phyloP scores from a whole-genome alignment of 164 flowering plant species.

The Nymphaea colorata region DNA sequence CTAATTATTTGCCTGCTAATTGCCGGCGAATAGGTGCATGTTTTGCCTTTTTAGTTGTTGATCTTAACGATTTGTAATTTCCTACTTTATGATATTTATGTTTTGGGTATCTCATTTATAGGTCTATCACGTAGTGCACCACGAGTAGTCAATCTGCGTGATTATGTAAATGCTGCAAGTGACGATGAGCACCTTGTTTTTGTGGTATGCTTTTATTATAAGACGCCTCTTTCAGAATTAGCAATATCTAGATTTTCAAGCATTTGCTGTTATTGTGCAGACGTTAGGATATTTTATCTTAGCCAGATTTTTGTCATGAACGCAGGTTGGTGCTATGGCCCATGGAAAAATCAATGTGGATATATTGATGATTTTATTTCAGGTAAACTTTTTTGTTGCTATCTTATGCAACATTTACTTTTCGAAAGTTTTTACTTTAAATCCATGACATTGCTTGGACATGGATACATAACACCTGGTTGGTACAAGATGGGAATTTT shows the following conservation, averaged over 20 bases:
- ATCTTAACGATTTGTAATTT: not conserved
- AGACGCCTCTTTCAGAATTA: not conserved
- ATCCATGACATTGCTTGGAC: not conserved
- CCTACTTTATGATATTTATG: not conserved
- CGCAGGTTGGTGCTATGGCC: conserved; percentile 83
- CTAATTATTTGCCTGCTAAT: conserved; percentile 64
- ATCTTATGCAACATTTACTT: too few relatives aligned
- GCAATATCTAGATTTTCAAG: not conserved
- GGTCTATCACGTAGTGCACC: conserved; percentile 81
- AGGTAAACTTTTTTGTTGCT: conserved; percentile 19
- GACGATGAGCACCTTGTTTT: conserved; percentile 57
- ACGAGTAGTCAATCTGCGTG: conserved; percentile 38
- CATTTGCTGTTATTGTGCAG: not conserved
- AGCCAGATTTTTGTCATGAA: not conserved
- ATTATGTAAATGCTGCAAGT: conserved; percentile 33
- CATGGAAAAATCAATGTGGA: conserved; percentile 59
- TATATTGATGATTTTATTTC: conserved; percentile 52
- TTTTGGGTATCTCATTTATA: conserved; percentile 11
- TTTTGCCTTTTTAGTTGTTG: not conserved
- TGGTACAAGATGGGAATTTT: too few relatives aligned
- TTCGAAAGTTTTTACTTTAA: not conserved
- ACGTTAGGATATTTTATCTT: not conserved
- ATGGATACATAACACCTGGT: too few relatives aligned
- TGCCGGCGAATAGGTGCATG: conserved; percentile 64
- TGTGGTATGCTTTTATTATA: conserved; percentile 38